A percentile compares a stretch with the other conserved stretches of the same genome.
These are phyloP conservation scores for Boletus reticuloceps DNA, from an alignment of 768 basidiomycete genomes.

Conservation along the genomic window DNA sequence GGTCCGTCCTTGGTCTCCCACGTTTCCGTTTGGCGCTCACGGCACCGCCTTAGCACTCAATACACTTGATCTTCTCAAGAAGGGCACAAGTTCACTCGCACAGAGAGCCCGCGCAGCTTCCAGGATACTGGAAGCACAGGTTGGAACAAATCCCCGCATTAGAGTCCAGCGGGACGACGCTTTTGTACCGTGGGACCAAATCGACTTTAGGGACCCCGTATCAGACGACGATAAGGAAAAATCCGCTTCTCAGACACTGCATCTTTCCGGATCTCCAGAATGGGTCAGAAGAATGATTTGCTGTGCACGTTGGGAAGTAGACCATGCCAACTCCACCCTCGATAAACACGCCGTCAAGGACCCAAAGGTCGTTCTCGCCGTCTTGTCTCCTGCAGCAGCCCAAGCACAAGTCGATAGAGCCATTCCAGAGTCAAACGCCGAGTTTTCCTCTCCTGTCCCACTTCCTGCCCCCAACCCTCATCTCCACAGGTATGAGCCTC, in stretches of 20 bases:
- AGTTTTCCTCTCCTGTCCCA: constrained; percentile 53
- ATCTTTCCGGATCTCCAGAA: constrained; percentile 56
- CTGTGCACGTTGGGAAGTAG: constrained; percentile 74
- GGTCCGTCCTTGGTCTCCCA: constrained; percentile 45
- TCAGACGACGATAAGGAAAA: constrained; percentile 25
- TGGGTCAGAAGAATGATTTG: constrained; percentile 85
- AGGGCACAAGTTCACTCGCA: constrained; percentile 75
- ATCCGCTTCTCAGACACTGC: constrained; percentile 20
- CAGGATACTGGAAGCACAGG: constrained; percentile 83
- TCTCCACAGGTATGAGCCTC: constrained; percentile 58
- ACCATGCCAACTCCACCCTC: constrained; percentile 43
- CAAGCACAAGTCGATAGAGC: constrained; percentile 26
- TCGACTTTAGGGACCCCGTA: constrained; percentile 46
- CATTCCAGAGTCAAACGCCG: constrained; percentile 15
- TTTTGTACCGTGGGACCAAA: constrained; percentile 78
- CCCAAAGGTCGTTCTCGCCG: constrained; percentile 62
- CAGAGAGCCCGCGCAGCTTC: constrained; percentile 85
- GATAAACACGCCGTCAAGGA: constrained; percentile 20
- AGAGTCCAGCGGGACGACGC: constrained; percentile 81
- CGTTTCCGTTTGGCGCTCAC: constrained; percentile 5
- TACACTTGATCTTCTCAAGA: constrained; percentile 90
- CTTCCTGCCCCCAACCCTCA: constrained; percentile 59
- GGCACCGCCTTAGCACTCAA: constrained; percentile 61
- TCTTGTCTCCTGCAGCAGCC: constrained; percentile 37
- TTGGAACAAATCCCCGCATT: constrained; percentile 78